Conservation (phyloP, 2,329 filamentous ascomycete genomes). For the Akanthomyces uredinophilus region DNA sequence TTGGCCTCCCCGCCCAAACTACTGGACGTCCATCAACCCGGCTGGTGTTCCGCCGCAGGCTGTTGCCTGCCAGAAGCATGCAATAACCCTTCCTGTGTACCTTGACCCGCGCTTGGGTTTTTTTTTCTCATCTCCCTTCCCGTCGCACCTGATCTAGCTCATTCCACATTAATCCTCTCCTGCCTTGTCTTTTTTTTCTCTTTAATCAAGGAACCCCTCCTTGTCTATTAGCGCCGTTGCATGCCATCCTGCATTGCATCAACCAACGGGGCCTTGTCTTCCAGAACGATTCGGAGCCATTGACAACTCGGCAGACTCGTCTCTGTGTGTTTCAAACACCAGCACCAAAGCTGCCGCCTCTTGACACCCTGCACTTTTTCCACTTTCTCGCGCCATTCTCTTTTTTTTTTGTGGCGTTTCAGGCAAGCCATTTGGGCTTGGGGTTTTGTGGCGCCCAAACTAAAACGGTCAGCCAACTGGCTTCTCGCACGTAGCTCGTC, state of each 20-base stretch:
- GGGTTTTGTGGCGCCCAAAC: conserved; percentile 1
- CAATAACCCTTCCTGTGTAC: background rate
- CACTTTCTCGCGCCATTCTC: background rate
- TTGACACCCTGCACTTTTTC: background rate
- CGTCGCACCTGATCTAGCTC: background rate
- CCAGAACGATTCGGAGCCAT: conserved; percentile 3
- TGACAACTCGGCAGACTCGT: background rate
- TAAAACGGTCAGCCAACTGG: conserved; percentile 4
- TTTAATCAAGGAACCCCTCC: background rate
- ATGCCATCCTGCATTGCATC: background rate
- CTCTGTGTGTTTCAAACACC: background rate
- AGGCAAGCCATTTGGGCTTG: background rate
- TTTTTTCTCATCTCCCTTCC: background rate
- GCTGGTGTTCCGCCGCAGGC: background rate
- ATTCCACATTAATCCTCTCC: too few relatives aligned
- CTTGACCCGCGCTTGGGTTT: conserved; percentile 1
- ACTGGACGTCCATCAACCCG: background rate
- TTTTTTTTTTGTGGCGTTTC: conserved; percentile 1
- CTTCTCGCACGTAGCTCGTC: conserved; percentile 5
- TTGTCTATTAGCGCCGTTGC: conserved; percentile 4
- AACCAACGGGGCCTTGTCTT: background rate
- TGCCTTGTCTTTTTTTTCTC: too few relatives aligned
- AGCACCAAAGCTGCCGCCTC: background rate
- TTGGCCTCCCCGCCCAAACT: background rate
- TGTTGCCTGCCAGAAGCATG: background rate